Evolutionary conservation across 306 rosid species (phyloP).

Genomic region (Begonia peltatifolia): DNA sequence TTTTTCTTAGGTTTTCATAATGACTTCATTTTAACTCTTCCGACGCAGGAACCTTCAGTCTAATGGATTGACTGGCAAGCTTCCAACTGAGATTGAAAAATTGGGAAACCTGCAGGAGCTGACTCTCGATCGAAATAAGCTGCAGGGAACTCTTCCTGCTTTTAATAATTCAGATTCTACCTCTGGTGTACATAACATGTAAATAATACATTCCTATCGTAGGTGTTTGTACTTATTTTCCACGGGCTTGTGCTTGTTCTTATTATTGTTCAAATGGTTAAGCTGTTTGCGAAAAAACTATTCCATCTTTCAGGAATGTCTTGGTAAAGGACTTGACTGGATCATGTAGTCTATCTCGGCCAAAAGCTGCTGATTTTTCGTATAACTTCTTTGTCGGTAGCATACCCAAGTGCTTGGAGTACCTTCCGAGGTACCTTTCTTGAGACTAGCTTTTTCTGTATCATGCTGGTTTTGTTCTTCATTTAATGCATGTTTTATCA

Average conservation of each 20-base stretch:
- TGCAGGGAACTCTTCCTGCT: constrained; percentile 75
- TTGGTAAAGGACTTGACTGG: constrained; percentile 39
- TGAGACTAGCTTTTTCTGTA: background rate
- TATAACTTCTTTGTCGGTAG: constrained; percentile 77
- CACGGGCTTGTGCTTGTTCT: background rate
- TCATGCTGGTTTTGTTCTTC: constrained; percentile 3
- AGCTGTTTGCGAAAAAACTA: constrained; percentile 5
- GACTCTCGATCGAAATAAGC: constrained; percentile 69
- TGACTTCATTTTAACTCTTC: background rate
- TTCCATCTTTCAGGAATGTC: constrained; percentile 42
- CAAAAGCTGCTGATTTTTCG: constrained; percentile 72
- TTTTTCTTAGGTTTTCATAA: constrained; percentile 10
- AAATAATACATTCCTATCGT: constrained; percentile 16
- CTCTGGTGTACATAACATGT: constrained; percentile 39
- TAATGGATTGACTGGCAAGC: constrained; percentile 55
- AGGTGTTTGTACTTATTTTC: background rate
- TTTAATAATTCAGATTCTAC: constrained; percentile 19
- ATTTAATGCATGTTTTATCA: constrained; percentile 9
- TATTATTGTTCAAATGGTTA: constrained; percentile 7
- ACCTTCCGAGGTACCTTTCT: constrained; percentile 61
- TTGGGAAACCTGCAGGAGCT: constrained; percentile 66
- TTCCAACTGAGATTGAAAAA: constrained; percentile 59
- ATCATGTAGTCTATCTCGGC: constrained; percentile 46
- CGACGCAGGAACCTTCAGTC: constrained; percentile 68
- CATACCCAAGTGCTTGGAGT: constrained; percentile 71